These are phyloP conservation scores for Erigeron philadelphicus DNA, from an alignment of 140 eudicot species.

Conservation along the genomic window DNA sequence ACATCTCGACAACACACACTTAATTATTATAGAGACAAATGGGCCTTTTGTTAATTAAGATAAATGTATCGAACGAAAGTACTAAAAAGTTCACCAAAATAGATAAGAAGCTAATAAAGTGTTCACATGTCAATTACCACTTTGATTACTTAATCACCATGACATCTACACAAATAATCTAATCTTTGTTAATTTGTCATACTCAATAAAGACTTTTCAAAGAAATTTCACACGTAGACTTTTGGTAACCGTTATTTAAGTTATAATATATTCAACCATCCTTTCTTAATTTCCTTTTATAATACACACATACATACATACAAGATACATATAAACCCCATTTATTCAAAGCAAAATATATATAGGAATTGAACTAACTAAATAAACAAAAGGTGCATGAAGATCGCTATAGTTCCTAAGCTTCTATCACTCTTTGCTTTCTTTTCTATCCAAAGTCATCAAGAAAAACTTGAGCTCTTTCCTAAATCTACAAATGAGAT, in stretches of 20 bases:
- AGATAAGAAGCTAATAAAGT: no score
- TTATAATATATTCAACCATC: not conserved
- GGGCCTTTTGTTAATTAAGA: no score
- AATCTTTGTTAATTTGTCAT: not conserved
- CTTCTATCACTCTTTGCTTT: constrained; percentile 24
- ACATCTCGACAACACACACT: no score
- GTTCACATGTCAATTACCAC: no score
- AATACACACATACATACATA: not conserved
- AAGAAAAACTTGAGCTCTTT: constrained; percentile 18
- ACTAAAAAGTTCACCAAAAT: no score
- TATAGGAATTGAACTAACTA: constrained; percentile 1
- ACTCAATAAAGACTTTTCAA: constrained; percentile 17
- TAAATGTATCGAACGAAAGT: no score
- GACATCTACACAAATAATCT: constrained; percentile 24
- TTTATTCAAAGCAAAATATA: not conserved
- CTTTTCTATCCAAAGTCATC: constrained; percentile 19
- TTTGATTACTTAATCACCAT: constrained; percentile 6
- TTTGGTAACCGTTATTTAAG: constrained; percentile 16
- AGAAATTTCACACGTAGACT: constrained; percentile 33
- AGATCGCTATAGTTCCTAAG: constrained; percentile 24
- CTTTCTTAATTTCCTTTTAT: not conserved
- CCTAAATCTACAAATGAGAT: constrained; percentile 16
- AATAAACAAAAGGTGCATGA: constrained; percentile 28
- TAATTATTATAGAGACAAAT: no score
- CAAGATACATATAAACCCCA: not conserved